Evolutionary conservation across 2,329 filamentous ascomycete species (phyloP).

Genomic region (Cryphonectria japonica): DNA sequence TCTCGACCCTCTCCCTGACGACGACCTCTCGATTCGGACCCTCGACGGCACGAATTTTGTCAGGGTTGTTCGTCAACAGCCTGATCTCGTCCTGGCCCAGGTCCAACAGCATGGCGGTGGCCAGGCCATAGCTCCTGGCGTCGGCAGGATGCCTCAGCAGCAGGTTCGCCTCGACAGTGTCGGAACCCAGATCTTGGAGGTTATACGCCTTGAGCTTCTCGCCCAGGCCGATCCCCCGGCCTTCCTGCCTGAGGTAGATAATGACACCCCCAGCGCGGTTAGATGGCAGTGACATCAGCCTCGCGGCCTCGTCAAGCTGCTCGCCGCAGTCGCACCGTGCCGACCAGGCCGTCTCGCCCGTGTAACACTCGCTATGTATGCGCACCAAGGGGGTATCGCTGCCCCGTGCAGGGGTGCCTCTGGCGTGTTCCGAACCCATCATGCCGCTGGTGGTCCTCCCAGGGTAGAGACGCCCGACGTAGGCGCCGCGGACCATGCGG

Average conservation of each 20-base stretch:
- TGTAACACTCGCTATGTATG: constrained; percentile 98
- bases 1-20: constrained; percentile 88
- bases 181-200: constrained; percentile 92
- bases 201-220: constrained; percentile 99
- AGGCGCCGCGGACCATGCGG: constrained; percentile 92
- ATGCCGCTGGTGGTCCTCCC: constrained; percentile 78
- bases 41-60: constrained; percentile 94
- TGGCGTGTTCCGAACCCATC: constrained; percentile 38
- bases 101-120: constrained; percentile 91
- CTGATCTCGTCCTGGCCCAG: constrained; percentile 78
- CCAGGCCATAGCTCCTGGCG: constrained; percentile 92
- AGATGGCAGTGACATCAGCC: constrained; percentile 80
- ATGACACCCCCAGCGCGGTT: constrained; percentile 79
- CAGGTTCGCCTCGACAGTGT: constrained; percentile 95
- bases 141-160: constrained; percentile 91
- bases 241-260: constrained; percentile 94
- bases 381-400: constrained; percentile 70
- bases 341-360: constrained; percentile 97
- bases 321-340: constrained; percentile 97
- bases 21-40: constrained; percentile 85
- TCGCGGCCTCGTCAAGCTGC: constrained; percentile 93
- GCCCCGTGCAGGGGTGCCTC: constrained; percentile 11
- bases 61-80: constrained; percentile 93
- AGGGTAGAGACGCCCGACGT: constrained; percentile 84
- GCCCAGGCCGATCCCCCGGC: constrained; percentile 88